Evolutionary conservation across 768 basidiomycete genomes (phyloP).

Genomic region (Hygrocybe coccinea): DNA sequence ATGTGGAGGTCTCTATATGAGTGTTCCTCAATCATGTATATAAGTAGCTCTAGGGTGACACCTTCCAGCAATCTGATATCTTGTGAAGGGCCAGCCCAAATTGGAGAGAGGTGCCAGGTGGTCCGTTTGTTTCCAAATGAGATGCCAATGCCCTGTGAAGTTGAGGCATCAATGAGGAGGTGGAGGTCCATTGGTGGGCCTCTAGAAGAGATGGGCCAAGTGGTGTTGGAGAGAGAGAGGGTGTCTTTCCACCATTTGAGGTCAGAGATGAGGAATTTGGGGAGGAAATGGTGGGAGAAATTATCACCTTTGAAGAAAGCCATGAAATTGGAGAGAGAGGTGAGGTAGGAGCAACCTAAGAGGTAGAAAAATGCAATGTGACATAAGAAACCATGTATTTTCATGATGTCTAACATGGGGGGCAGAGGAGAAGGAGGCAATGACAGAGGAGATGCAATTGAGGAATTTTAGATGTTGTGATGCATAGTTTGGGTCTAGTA

Average conservation of each 20-base stretch:
- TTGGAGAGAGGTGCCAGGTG: constrained; percentile 18
- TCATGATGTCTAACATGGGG: constrained; percentile 7
- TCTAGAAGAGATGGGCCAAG: constrained; percentile 12
- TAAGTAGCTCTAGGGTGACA: constrained; percentile 3
- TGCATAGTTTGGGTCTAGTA: no score
- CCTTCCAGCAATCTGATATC: constrained; percentile 10
- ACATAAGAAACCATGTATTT: constrained; percentile 28
- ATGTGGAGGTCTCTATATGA: constrained; percentile 11
- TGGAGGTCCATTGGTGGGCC: constrained; percentile 1
- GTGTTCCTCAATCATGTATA: background rate
- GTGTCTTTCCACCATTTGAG: constrained; percentile 30
- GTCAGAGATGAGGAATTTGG: constrained; percentile 21
- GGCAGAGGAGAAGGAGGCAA: constrained; percentile 1
- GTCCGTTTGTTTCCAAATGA: constrained; percentile 16
- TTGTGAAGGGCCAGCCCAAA: constrained; percentile 14
- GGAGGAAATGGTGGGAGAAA: constrained; percentile 14
- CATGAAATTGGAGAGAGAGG: constrained; percentile 24
- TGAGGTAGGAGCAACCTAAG: constrained; percentile 22
- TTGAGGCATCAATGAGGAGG: constrained; percentile 13
- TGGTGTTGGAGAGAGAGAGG: background rate
- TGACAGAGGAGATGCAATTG: constrained; percentile 9
- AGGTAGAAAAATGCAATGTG: constrained; percentile 22
- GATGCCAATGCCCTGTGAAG: constrained; percentile 8
- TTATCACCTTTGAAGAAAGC: constrained; percentile 18
- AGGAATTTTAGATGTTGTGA: no score